phyloP scores from a whole-genome alignment of 2,329 filamentous ascomycete genomes.

The Myotisia sp. region DNA sequence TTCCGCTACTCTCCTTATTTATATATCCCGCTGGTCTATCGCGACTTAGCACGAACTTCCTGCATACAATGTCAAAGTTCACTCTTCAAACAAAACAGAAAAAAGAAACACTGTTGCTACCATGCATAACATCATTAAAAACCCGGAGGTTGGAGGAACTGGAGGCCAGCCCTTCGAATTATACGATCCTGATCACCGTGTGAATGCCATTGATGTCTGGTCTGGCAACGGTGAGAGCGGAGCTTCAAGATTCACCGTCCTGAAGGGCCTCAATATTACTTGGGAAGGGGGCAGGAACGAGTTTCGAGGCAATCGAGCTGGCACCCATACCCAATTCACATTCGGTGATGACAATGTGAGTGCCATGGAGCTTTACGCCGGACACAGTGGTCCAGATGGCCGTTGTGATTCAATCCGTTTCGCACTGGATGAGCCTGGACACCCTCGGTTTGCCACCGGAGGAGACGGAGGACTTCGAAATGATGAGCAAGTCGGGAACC shows the following conservation, averaged over 20 bases:
- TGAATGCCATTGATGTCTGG: slow-evolving; percentile 11
- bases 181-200: slow-evolving; percentile 10
- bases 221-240: slow-evolving; percentile 1
- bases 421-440: neutral
- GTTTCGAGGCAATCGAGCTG: neutral
- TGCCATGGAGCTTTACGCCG: neutral
- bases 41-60: too few relatives aligned
- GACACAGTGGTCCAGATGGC: neutral
- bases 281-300: neutral
- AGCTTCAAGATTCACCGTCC: neutral
- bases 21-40: too few relatives aligned
- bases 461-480: neutral
- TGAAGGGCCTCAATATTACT: slow-evolving; percentile 1
- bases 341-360: slow-evolving; percentile 1
- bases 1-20: too few relatives aligned
- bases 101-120: too few relatives aligned
- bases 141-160: too few relatives aligned
- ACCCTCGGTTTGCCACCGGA: slow-evolving; percentile 1
- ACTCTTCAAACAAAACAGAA: too few relatives aligned
- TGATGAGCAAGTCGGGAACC: slow-evolving; percentile 1
- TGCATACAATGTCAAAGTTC: too few relatives aligned
- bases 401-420: slow-evolving; percentile 3
- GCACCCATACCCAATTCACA: neutral
- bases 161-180: too few relatives aligned
- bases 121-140: too few relatives aligned